A percentile compares a stretch with the other conserved stretches of the same genome.
phyloP scores from a whole-genome alignment of 2,329 filamentous ascomycete genomes.

The Penicillium sp. region DNA sequence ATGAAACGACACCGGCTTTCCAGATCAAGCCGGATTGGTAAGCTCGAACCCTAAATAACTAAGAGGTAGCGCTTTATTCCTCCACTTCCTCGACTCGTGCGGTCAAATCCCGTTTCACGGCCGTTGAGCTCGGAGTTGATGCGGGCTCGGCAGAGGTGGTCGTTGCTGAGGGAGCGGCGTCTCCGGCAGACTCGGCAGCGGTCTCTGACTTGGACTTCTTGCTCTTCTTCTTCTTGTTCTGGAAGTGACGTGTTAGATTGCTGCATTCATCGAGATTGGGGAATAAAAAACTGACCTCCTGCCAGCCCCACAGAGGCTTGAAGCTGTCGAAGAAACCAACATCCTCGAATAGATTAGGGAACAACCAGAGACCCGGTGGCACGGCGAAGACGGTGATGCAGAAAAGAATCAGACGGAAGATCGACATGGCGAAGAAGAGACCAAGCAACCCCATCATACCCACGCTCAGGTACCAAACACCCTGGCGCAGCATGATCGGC shows the following conservation, averaged over 20 bases:
- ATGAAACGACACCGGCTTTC: background rate
- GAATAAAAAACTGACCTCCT: slow-evolving; percentile 65
- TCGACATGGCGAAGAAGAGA: slow-evolving; percentile 95
- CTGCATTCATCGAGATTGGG: background rate
- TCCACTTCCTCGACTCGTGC: slow-evolving; percentile 49
- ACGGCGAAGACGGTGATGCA: slow-evolving; percentile 82
- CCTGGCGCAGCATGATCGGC: slow-evolving; percentile 85
- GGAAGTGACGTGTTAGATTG: background rate
- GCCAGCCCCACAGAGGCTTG: slow-evolving; percentile 95
- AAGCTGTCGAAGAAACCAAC: slow-evolving; percentile 98
- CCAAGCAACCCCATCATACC: slow-evolving; percentile 85
- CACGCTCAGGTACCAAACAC: slow-evolving; percentile 97
- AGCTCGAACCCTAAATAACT: background rate
- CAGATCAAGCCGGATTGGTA: background rate
- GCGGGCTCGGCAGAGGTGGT: slow-evolving; percentile 40
- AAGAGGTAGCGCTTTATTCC: slow-evolving; percentile 28
- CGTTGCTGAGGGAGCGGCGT: slow-evolving; percentile 28
- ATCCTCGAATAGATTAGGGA: slow-evolving; percentile 96
- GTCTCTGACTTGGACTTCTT: slow-evolving; percentile 35
- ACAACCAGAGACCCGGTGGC: slow-evolving; percentile 92
- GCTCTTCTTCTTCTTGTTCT: slow-evolving; percentile 38
- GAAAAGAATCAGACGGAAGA: slow-evolving; percentile 94
- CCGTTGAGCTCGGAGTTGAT: slow-evolving; percentile 26
- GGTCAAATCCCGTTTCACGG: slow-evolving; percentile 41
- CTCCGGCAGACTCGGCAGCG: slow-evolving; percentile 12